Conservation (phyloP, 2,329 filamentous ascomycete species). For the Tolypocladium nubicola region DNA sequence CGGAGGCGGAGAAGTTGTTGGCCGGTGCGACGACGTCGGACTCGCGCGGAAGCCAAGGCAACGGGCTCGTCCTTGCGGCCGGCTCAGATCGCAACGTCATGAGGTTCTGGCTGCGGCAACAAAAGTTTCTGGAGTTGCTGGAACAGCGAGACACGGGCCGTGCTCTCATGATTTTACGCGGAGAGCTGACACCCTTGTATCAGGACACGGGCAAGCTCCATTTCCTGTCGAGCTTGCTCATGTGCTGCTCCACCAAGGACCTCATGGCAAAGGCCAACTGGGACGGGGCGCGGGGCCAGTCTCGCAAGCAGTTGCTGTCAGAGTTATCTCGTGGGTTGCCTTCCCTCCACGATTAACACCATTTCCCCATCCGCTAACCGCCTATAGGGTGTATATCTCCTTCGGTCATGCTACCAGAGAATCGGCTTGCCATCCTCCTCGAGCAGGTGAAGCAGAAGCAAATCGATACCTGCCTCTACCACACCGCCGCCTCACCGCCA, state of each 20-base stretch:
- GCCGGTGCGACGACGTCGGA: slow-evolving; percentile 39
- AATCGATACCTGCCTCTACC: slow-evolving; percentile 75
- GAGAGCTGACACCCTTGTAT: slow-evolving; percentile 77
- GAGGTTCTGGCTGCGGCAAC: slow-evolving; percentile 80
- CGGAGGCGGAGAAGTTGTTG: slow-evolving; percentile 72
- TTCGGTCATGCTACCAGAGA: slow-evolving; percentile 92
- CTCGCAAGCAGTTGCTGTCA: slow-evolving; percentile 64
- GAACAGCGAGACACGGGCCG: slow-evolving; percentile 62
- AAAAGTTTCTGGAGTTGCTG: slow-evolving; percentile 88
- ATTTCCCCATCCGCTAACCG: slow-evolving; percentile 11
- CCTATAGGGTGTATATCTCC: slow-evolving; percentile 75
- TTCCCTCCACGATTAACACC: no score
- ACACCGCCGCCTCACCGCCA: slow-evolving; percentile 68
- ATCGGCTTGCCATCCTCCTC: slow-evolving; percentile 71
- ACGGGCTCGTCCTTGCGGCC: slow-evolving; percentile 64
- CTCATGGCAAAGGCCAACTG: slow-evolving; percentile 68
- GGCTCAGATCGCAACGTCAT: slow-evolving; percentile 69
- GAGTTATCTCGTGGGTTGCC: slow-evolving; percentile 62
- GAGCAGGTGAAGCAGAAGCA: slow-evolving; percentile 77
- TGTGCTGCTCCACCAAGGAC: slow-evolving; percentile 73
- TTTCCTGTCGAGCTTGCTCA: slow-evolving; percentile 77
- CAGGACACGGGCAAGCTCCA: slow-evolving; percentile 70
- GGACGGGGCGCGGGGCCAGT: slow-evolving; percentile 71
- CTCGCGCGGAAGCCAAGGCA: slow-evolving; percentile 21
- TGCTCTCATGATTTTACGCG: slow-evolving; percentile 74